A percentile compares a stretch with the other conserved stretches of the same genome.
Evolutionary conservation across 2,329 filamentous ascomycete genomes (phyloP).

Genomic region (Fonsecaea pedrosoi): DNA sequence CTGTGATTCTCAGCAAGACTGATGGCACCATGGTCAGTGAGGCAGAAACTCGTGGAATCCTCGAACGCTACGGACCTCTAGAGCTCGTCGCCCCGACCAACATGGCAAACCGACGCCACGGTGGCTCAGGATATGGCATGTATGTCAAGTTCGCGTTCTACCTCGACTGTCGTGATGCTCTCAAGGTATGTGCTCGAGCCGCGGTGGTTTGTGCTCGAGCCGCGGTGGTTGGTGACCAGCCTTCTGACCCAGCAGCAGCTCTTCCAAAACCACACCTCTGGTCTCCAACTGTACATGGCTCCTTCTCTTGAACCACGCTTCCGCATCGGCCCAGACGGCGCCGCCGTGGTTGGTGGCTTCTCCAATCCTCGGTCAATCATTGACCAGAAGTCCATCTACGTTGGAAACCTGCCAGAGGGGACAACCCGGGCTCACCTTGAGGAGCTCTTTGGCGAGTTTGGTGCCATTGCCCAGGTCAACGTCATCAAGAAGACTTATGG

Average conservation of each 20-base stretch:
- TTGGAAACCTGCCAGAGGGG: conserved; percentile 38
- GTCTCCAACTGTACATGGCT: conserved; percentile 32
- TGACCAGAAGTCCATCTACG: conserved; percentile 38
- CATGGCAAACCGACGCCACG: conserved; percentile 13
- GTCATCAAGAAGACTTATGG: conserved; percentile 38
- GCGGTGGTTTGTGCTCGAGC: no score
- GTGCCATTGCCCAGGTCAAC: conserved; percentile 35
- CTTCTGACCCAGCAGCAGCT: conserved; percentile 22
- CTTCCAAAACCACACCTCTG: conserved; percentile 27
- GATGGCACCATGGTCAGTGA: conserved; percentile 33
- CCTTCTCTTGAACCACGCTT: conserved; percentile 32
- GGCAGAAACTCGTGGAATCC: conserved; percentile 32
- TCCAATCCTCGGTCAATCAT: conserved; percentile 28
- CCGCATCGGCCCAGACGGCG: conserved; percentile 11
- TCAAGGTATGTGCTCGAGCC: conserved; percentile 29
- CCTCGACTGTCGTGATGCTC: conserved; percentile 39
- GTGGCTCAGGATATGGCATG: conserved; percentile 25
- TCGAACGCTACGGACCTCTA: conserved; percentile 37
- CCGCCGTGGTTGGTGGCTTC: conserved; percentile 27
- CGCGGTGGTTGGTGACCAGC: neutral
- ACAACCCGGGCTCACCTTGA: conserved; percentile 30
- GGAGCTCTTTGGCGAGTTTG: conserved; percentile 33
- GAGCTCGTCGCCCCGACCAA: conserved; percentile 29
- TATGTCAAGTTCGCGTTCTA: conserved; percentile 40
- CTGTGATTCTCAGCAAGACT: conserved; percentile 36